phyloP scores from a whole-genome alignment of 1,284 basidiomycete species.

The Earliella scabrosa region DNA sequence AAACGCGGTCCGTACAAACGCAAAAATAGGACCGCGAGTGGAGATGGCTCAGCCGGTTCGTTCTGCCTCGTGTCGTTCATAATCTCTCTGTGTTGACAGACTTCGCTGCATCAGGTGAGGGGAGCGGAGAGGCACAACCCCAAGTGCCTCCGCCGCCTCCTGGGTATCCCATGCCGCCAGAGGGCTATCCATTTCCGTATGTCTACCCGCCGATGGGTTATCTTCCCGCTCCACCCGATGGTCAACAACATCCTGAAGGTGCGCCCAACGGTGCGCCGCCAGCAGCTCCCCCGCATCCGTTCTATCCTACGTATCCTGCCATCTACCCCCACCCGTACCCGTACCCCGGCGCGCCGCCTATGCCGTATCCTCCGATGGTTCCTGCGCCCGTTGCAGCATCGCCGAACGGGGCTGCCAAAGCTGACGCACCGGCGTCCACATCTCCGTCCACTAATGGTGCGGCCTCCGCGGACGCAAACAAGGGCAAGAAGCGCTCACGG shows the following conservation, averaged over 20 bases:
- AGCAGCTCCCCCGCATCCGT: constrained; percentile 28
- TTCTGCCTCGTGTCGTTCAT: constrained; percentile 27
- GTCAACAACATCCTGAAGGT: constrained; percentile 39
- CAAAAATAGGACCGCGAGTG: constrained; percentile 54
- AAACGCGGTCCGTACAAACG: constrained; percentile 88
- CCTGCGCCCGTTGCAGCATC: constrained; percentile 23
- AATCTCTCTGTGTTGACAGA: constrained; percentile 19
- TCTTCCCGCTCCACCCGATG: constrained; percentile 39
- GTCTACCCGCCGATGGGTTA: constrained; percentile 43
- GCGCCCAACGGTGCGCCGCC: constrained; percentile 29
- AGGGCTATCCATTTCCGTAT: constrained; percentile 60
- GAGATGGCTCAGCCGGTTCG: constrained; percentile 19
- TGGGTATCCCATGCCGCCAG: constrained; percentile 49
- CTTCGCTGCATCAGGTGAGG: constrained; percentile 25
- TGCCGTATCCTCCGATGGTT: constrained; percentile 27
- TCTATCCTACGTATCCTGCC: constrained; percentile 33
- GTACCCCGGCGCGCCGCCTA: constrained; percentile 32
- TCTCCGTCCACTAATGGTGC: constrained; percentile 15
- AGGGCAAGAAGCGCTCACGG: constrained; percentile 30
- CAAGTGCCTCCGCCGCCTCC: constrained; percentile 31
- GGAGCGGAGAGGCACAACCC: constrained; percentile 28
- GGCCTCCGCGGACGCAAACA: constrained; percentile 19
- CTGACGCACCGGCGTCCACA: constrained; percentile 27
- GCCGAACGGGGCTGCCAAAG: constrained; percentile 15
- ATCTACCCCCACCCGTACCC: constrained; percentile 23